Evolutionary conservation across 2,329 filamentous ascomycete genomes (phyloP), one percentile per base, ranked within the genome.

Genomic region (Nothophoma quercina): DNA sequence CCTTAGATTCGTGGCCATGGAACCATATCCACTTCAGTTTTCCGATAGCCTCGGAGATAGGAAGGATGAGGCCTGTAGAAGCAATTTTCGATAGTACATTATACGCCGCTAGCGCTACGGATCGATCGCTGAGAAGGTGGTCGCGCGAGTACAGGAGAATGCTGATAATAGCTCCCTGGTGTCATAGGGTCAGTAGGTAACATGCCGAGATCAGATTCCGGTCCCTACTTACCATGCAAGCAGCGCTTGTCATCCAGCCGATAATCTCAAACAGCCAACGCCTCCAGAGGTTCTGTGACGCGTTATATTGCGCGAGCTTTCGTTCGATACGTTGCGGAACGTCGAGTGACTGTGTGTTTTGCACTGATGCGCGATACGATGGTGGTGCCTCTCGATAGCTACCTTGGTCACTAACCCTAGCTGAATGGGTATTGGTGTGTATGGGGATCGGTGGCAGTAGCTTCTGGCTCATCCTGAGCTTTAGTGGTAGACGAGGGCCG

Each of bases 21-120:
- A 73, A 73, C 71, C 71, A 73, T 10, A 57, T 68, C 71, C 71
- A 75, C 15, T 74, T 74, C 3, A 72, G 28, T 32, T 75, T 70
- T 0, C 72, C 71, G 0, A 75, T 43, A 0, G 66, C 68, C 34
- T 74, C 70, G 0, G 68, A 62, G 0, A 67, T 57, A 0, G 69
- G 71, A 0, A 73, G 36, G 0, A 72, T 53, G 0, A 73, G 56
- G 0, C 69, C 63, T 2, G 67, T 69, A 5, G 62, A 65, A 0
- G 67, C 65, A 7, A 73, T 60, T 13, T 57, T 65, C 0, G 69
- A 68, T 0, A 74, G 50, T 0, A 73, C 38, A 0, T 67, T 34
- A 19, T 68, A 70, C 1, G 28, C 1, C 3, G 51, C n/a, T n/a
- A n/a, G n/a, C n/a, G n/a, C n/a, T n/a, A n/a, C n/a, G n/a, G n/a